Conservation (phyloP, 2,329 filamentous ascomycete species). For the Plenodomus tracheiphilus region DNA sequence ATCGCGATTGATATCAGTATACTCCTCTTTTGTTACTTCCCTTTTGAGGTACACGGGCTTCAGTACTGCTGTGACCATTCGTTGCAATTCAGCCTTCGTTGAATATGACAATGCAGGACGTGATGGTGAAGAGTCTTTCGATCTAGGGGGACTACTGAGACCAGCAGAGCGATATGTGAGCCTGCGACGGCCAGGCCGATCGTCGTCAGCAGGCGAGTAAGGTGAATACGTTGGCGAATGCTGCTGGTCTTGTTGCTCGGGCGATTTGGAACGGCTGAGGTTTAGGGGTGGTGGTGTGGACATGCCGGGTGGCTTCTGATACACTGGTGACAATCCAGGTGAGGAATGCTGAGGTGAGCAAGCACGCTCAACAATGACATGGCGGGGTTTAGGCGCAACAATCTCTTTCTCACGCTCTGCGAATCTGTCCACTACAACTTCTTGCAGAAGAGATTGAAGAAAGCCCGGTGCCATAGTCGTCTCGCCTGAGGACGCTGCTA, state of each 20-base stretch:
- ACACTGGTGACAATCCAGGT: constrained; percentile 68
- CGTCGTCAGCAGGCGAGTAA: constrained; percentile 54
- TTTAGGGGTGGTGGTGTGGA: constrained; percentile 69
- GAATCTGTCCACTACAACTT: constrained; percentile 67
- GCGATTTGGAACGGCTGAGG: constrained; percentile 65
- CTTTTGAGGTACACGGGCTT: constrained; percentile 81
- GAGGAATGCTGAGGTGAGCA: constrained; percentile 59
- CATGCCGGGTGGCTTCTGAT: constrained; percentile 68
- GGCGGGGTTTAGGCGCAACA: constrained; percentile 44
- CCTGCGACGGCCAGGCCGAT: constrained; percentile 43
- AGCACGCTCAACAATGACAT: constrained; percentile 46
- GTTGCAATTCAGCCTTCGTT: constrained; percentile 85
- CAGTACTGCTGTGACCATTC: constrained; percentile 81
- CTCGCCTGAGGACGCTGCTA: constrained; percentile 21
- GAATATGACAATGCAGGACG: constrained; percentile 71
- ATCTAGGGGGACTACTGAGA: constrained; percentile 51
- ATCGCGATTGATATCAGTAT: constrained; percentile 86
- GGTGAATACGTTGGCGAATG: constrained; percentile 76
- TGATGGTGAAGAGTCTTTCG: constrained; percentile 69
- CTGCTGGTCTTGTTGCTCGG: constrained; percentile 50
- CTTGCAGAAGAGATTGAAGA: constrained; percentile 81
- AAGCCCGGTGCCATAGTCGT: constrained; percentile 68
- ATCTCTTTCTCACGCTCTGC: constrained; percentile 43
- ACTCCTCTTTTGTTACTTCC: constrained; percentile 83
- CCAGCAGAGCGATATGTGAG: constrained; percentile 35